phyloP scores from a whole-genome alignment of 2,329 filamentous ascomycete genomes.

The Cercospora sp. region DNA sequence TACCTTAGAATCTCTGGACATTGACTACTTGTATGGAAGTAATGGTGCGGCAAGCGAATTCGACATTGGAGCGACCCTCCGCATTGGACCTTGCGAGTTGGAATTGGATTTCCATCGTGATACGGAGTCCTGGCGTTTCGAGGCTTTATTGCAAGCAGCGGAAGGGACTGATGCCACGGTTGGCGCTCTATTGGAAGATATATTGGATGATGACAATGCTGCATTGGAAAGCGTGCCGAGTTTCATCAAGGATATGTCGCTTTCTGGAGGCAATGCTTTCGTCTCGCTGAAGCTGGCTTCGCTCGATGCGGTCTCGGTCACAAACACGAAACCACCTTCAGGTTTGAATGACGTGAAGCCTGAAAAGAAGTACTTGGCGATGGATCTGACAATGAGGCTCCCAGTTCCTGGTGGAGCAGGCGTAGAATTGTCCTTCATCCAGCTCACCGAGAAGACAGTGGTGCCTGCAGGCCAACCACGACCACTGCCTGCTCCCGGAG shows the following conservation, averaged over 20 bases:
- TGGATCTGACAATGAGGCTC: slow-evolving; percentile 8
- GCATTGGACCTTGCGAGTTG: slow-evolving; percentile 6
- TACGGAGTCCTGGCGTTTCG: not conserved
- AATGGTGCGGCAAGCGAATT: not conserved
- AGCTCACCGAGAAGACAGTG: slow-evolving; percentile 8
- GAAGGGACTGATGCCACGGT: not conserved
- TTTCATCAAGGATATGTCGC: not conserved
- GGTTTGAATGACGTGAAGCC: not conserved
- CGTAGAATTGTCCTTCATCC: slow-evolving; percentile 8
- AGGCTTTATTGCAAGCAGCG: not conserved
- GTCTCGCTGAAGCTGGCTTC: not conserved
- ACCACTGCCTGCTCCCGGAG: not conserved
- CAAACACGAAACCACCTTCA: not conserved
- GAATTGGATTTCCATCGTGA: not conserved
- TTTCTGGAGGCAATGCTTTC: not conserved
- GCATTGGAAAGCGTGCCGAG: not conserved
- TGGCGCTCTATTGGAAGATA: not conserved
- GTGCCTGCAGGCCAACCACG: not conserved
- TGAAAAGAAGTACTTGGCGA: not conserved
- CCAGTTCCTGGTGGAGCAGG: slow-evolving; percentile 7
- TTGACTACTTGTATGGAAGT: slow-evolving; percentile 8
- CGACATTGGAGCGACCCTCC: not conserved
- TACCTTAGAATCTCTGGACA: not conserved
- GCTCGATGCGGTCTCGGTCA: not conserved
- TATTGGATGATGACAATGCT: not conserved